phyloP scores from a whole-genome alignment of 106 monocot species.

The Cymbidium sinense region DNA sequence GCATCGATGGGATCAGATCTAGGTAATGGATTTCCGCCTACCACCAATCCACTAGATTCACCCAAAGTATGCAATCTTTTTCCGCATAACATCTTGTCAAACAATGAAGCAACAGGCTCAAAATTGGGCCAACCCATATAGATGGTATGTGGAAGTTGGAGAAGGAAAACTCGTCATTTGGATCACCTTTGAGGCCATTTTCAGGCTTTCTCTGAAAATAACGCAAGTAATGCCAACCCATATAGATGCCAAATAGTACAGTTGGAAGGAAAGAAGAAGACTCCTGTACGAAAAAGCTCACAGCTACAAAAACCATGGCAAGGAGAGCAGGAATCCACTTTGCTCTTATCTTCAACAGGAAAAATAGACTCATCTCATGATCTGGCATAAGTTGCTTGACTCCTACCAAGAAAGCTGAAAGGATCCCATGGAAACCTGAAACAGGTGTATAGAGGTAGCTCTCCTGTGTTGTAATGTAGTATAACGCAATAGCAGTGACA shows the following conservation, averaged over 20 bases:
- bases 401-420: slow-evolving; percentile 82
- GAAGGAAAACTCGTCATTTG: slow-evolving; percentile 93
- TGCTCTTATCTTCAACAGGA: slow-evolving; percentile 56
- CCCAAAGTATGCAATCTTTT: no score
- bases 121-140: no score
- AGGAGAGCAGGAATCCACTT: slow-evolving; percentile 86
- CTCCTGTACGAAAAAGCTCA: slow-evolving; percentile 53
- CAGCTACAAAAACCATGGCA: slow-evolving; percentile 39
- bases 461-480: no score
- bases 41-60: no score
- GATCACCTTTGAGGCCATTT: slow-evolving; percentile 79
- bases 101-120: no score
- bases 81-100: no score
- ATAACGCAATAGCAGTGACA: slow-evolving; percentile 65
- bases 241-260: slow-evolving; percentile 79
- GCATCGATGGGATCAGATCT: no score
- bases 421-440: slow-evolving; percentile 78
- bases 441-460: slow-evolving; percentile 66
- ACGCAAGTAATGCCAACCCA: slow-evolving; percentile 85
- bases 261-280: slow-evolving; percentile 54
- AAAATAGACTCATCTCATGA: slow-evolving; percentile 52
- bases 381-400: slow-evolving; percentile 91
- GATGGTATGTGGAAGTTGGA: no score
- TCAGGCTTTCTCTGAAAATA: slow-evolving; percentile 87
- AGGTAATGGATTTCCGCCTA: no score